phyloP scores from a whole-genome alignment of 768 basidiomycete genomes.

The Hirschioporus abietinus region DNA sequence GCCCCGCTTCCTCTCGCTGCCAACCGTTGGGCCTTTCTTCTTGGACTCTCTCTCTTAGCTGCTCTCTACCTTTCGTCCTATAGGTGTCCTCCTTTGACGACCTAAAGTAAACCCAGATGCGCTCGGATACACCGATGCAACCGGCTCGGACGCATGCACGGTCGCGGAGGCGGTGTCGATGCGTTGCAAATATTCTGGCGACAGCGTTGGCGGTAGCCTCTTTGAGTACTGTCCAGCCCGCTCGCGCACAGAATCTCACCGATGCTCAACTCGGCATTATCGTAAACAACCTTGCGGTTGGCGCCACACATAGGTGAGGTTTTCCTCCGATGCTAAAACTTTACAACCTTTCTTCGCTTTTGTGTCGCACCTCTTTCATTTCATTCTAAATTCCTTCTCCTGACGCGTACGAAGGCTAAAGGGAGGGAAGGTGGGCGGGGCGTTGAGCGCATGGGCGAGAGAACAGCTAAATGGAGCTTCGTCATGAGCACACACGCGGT shows the following conservation, averaged over 20 bases:
- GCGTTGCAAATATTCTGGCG: background rate
- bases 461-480: too few relatives aligned
- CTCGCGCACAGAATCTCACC: slow-evolving; percentile 30
- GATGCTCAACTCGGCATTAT: slow-evolving; percentile 31
- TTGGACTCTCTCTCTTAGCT: background rate
- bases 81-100: background rate
- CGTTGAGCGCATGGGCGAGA: too few relatives aligned
- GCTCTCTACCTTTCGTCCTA: background rate
- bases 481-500: too few relatives aligned
- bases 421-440: too few relatives aligned
- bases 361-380: too few relatives aligned
- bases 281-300: slow-evolving; percentile 31
- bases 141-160: background rate
- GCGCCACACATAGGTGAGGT: slow-evolving; percentile 37
- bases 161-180: background rate
- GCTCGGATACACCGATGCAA: background rate
- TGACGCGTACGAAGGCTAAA: too few relatives aligned
- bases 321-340: background rate
- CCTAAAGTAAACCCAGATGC: background rate
- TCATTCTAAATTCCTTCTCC: too few relatives aligned
- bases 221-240: background rate
- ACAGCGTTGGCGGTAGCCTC: background rate
- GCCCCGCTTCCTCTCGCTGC: too few relatives aligned
- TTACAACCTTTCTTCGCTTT: background rate
- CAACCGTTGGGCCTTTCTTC: background rate